Conservation (phyloP, 345 rosid genomes). For the Iberis pinnata region DNA sequence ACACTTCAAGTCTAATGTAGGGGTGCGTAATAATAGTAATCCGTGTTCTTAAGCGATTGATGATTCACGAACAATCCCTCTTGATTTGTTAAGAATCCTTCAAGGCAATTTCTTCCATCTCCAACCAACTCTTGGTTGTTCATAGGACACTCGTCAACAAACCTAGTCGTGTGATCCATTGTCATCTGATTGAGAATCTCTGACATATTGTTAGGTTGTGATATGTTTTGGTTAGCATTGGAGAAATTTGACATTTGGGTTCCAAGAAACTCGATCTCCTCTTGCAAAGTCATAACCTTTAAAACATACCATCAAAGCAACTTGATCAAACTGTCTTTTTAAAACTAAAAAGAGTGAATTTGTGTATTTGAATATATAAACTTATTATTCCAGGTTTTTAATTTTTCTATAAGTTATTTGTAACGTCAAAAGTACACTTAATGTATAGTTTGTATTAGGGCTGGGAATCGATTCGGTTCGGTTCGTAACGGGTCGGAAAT, state of each 20-base stretch:
- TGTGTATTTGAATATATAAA: too few species aligned
- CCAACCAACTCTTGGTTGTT: background rate
- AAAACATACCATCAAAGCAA: background rate
- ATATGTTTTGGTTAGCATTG: conserved; percentile 3
- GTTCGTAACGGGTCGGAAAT: too few species aligned
- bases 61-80: conserved; percentile 20
- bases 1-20: conserved; percentile 5
- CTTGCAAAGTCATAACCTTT: conserved; percentile 27
- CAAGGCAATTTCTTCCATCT: conserved; percentile 13
- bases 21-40: conserved; percentile 14
- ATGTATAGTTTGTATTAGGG: too few species aligned
- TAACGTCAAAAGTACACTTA: too few species aligned
- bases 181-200: conserved; percentile 21
- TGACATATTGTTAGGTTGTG: conserved; percentile 15
- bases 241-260: conserved; percentile 17
- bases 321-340: too few species aligned
- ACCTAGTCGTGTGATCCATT: conserved; percentile 19
- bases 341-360: too few species aligned
- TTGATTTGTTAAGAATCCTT: conserved; percentile 15
- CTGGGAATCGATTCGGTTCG: too few species aligned
- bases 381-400: too few species aligned
- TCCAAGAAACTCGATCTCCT: conserved; percentile 22
- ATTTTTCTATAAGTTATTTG: too few species aligned
- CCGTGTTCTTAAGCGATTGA: conserved; percentile 25
- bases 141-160: background rate